These are phyloP conservation scores for Acer yangbiense DNA, from an alignment of 345 rosid genomes.

Conservation along the genomic window DNA sequence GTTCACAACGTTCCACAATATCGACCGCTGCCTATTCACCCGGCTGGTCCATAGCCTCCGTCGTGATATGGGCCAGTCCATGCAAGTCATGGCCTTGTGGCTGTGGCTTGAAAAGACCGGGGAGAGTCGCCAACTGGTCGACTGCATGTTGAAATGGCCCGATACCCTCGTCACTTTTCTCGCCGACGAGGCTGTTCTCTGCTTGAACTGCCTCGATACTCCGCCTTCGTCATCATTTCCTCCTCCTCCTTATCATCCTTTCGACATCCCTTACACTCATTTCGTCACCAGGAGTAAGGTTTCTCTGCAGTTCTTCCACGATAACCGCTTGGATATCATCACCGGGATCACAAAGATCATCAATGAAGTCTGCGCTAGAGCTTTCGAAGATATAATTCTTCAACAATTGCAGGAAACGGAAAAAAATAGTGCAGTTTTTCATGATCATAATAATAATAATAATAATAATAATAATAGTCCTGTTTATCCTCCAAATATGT, in stretches of 20 bases:
- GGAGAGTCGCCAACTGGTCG: conserved; percentile 27
- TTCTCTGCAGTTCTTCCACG: conserved; percentile 37
- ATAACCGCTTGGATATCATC: conserved; percentile 31
- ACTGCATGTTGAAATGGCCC: conserved; percentile 26
- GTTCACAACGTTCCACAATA: conserved; percentile 53
- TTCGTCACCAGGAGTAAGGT: conserved; percentile 28
- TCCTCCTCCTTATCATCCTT: too few species aligned
- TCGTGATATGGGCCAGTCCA: conserved; percentile 48
- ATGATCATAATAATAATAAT: background rate
- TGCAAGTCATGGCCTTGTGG: conserved; percentile 59
- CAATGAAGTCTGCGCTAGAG: conserved; percentile 45
- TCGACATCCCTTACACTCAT: conserved; percentile 22
- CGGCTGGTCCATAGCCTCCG: conserved; percentile 44
- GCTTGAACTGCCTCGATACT: conserved; percentile 28
- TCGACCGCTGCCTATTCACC: conserved; percentile 50
- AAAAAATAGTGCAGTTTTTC: background rate
- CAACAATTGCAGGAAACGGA: background rate
- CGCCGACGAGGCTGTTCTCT: conserved; percentile 54
- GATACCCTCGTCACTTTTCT: conserved; percentile 35
- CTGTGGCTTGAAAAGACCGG: conserved; percentile 55
- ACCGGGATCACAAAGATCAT: conserved; percentile 31
- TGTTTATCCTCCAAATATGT: background rate
- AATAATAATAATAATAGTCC: background rate
- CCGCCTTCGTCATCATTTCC: too few species aligned
- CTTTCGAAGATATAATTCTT: conserved; percentile 46